Evolutionary conservation across 768 basidiomycete species (phyloP).

Genomic region (Trametes cingulata): DNA sequence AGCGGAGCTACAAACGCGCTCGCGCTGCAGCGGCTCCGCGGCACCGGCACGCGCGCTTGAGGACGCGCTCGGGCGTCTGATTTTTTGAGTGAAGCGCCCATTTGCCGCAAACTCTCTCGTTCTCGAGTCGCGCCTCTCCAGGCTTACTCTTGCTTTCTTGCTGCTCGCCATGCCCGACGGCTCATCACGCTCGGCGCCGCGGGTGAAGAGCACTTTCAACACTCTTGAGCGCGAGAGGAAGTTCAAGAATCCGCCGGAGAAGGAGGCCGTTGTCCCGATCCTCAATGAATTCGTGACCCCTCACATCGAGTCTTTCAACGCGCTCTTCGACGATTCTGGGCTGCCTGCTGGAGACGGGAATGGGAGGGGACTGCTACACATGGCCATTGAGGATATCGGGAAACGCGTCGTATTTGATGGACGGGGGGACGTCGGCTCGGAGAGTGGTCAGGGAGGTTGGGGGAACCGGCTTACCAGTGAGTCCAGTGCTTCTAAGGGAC

Average conservation of each 20-base stretch:
- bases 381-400: constrained; percentile 82
- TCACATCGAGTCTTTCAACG: constrained; percentile 95
- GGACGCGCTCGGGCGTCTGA: neutral
- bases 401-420: constrained; percentile 94
- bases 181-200: constrained; percentile 36
- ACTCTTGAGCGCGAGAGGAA: constrained; percentile 77
- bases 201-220: constrained; percentile 62
- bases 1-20: constrained; percentile 21
- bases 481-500: constrained; percentile 30
- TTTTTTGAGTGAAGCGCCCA: constrained; percentile 18
- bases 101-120: neutral
- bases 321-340: constrained; percentile 92
- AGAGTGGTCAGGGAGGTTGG: constrained; percentile 56
- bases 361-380: constrained; percentile 74
- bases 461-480: constrained; percentile 87
- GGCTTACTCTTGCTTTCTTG: neutral
- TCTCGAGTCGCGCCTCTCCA: neutral
- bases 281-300: constrained; percentile 93
- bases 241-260: constrained; percentile 74
- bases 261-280: constrained; percentile 70
- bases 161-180: constrained; percentile 50
- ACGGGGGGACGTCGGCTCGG: constrained; percentile 51
- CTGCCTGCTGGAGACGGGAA: constrained; percentile 71
- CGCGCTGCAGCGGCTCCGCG: constrained; percentile 5
- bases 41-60: neutral